Base-by-base conservation (phyloP, 495 filamentous ascomycete genomes). In the Neurospora sp. region DNA sequence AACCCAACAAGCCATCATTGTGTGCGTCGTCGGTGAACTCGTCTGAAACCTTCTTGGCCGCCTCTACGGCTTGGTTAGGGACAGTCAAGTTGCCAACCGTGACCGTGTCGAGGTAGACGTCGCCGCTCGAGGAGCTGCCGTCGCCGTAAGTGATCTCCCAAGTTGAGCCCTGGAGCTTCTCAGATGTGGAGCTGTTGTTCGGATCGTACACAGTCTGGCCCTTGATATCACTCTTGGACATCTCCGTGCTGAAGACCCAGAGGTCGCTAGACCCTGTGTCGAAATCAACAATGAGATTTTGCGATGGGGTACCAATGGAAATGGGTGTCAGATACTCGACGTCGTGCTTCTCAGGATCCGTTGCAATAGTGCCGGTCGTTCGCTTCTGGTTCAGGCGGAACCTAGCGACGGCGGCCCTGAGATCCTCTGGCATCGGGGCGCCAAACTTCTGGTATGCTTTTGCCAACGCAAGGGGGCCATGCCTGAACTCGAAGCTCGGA, bases 191-290 rank as follows among this genome's bases (percentile, higher is more conserved):
- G 75, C 83, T 85, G 27, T 77, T 78, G 40, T 73, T 71, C 0
- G 89, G 87, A 72, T 85, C 83, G 84, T 94, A 94, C 78, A 89
- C 53, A 20, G 80, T 79, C 80, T 94, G 91, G 31, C 89, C 82
- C 27, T 79, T 73, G 40, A 81, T 73, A 40, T 78, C 75, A 41
- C 38, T 69, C 38, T 66, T 44, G 14, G 74, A 20, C 1, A 78
- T 78, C 73, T 80, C 74, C 20, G 78, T 77, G 74, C 78, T 80
- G 75, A 84, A 82, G 27, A 84, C 82, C 83, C 82, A 93, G 85
- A 94, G 87, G 82, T 94, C 92, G 59, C 90, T 88, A 46, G 89
- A 91, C 4, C 92, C 92, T 48, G 92, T 93, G 78, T 94, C 92
- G 76, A 93, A 86, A 78, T 93, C 89, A 72, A 94, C 76, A 76